These are phyloP conservation scores for Phylloporus sp. DNA, from an alignment of 768 basidiomycete genomes.

Conservation along the genomic window DNA sequence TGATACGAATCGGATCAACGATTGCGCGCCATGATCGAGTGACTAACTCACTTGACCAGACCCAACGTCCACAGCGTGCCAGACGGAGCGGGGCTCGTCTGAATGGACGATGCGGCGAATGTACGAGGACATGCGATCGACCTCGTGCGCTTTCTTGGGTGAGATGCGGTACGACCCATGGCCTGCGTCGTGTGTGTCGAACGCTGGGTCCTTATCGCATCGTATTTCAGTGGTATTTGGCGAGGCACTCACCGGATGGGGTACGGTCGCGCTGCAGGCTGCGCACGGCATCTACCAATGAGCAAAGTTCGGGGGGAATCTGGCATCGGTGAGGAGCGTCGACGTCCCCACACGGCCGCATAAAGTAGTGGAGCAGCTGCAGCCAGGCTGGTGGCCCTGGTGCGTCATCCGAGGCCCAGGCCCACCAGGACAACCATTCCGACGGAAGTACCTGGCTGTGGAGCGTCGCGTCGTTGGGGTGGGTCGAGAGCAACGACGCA, in stretches of 20 bases:
- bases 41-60: conserved; percentile 64
- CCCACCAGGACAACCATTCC: conserved; percentile 36
- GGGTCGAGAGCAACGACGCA: conserved; percentile 38
- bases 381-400: conserved; percentile 25
- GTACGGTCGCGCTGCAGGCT: conserved; percentile 25
- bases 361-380: conserved; percentile 21
- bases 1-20: conserved; percentile 2
- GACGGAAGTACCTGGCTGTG: conserved; percentile 16
- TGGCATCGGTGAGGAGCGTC: neutral
- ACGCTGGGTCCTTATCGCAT: conserved; percentile 3
- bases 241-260: conserved; percentile 11
- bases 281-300: conserved; percentile 22
- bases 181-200: conserved; percentile 3
- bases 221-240: neutral
- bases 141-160: conserved; percentile 75
- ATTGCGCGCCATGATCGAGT: neutral
- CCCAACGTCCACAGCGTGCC: conserved; percentile 65
- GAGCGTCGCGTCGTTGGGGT: conserved; percentile 45
- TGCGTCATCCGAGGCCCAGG: conserved; percentile 26
- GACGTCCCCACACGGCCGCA: neutral
- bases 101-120: conserved; percentile 35
- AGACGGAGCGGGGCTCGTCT: conserved; percentile 23
- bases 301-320: conserved; percentile 23
- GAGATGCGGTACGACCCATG: conserved; percentile 50
- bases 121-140: conserved; percentile 58